Base-by-base conservation (phyloP, 768 basidiomycete species). In the Russula sp. region DNA sequence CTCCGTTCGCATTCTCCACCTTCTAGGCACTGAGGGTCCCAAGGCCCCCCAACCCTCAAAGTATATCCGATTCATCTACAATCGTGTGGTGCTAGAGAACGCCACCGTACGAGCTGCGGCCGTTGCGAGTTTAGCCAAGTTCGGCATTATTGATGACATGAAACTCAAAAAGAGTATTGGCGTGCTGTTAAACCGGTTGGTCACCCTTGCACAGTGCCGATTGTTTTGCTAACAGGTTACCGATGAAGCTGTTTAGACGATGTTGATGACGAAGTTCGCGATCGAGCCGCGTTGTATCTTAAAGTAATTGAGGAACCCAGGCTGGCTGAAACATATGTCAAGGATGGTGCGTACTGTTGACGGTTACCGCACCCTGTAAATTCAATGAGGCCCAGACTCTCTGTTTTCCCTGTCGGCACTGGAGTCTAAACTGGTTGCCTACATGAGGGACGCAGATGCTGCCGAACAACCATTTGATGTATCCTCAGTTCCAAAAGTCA, bases 1-100 rank as follows among this genome's bases (percentile, higher is more conserved):
- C 55, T 97, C 94, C 35, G 97, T 99, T 66, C 91, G 96, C 52
- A 93, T 99, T 69, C 82, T 99, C 31, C 91, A 99, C 72, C 78
- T 99, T 42, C 85, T 99, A 52, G 97, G 97, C 39, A 82, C 94
- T 62, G 97, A 99, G 76, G 97, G 96, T 10, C 96, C 97, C 37
- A 91, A 92, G 73, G 88, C 95, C 34, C 86, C 89, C n/a, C 91
- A 97, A 74, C 97, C 97, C 11, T 88, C 93, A 56, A 98, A 98
- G 77, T 99, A 96, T 73, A 99, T 99, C 73, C 90, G 97, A 49
- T 98, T 95, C 80, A 99, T 99, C 72, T 99, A 99, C 77, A 99
- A 99, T 77, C 94, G 97, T 34, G 97, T 99, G 27, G 94, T 99
- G 16, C 78, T 99, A 70, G 97, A 99, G 76, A 99, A 98, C 69